phyloP scores from a whole-genome alignment of 306 rosid genomes.

The Crataegus laevigata region DNA sequence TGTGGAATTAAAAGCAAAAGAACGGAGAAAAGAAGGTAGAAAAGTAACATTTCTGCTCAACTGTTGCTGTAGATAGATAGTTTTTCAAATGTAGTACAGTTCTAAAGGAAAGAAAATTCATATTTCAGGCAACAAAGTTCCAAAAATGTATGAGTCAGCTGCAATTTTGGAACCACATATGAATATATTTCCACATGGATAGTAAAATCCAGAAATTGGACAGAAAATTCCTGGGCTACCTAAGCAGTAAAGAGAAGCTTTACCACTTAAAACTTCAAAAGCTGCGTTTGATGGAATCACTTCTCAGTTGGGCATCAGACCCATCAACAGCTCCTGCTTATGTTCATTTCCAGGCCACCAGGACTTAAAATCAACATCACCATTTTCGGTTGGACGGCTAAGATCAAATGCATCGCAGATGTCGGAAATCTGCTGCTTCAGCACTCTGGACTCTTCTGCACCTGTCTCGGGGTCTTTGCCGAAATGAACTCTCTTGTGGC shows the following conservation, averaged over 20 bases:
- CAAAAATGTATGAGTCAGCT: not conserved
- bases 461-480: conserved; percentile 10
- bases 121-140: not conserved
- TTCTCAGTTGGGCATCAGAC: conserved; percentile 20
- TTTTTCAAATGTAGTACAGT: not conserved
- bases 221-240: not conserved
- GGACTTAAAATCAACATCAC: conserved; percentile 20
- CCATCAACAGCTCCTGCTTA: conserved; percentile 22
- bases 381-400: not conserved
- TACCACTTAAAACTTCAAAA: not conserved
- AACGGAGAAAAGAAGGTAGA: not conserved
- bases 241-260: conserved; percentile 8
- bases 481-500: conserved; percentile 44
- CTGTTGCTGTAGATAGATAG: not conserved
- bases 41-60: not conserved
- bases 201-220: not conserved
- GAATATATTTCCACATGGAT: not conserved
- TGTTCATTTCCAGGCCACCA: conserved; percentile 27
- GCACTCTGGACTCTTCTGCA: conserved; percentile 10
- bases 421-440: conserved; percentile 16
- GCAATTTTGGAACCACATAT: not conserved
- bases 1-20: not conserved
- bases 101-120: not conserved
- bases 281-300: not conserved
- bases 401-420: conserved; percentile 9